Evolutionary conservation across 345 rosid genomes (phyloP), one percentile per base, ranked within the genome.

Genomic region (Noccaea caerulescens): DNA sequence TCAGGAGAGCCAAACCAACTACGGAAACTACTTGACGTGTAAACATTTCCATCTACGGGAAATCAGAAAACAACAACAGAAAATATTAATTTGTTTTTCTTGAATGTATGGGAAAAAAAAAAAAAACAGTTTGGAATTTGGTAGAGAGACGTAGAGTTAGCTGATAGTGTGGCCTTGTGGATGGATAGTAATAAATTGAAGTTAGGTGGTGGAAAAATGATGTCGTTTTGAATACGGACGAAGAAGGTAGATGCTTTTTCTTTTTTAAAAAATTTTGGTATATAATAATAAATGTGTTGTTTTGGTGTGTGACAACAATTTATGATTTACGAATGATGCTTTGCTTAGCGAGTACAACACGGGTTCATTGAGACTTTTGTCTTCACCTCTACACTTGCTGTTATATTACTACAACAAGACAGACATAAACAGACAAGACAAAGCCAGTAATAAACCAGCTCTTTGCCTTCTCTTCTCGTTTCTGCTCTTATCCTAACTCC

Each of bases 281-380:
- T 27, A 27, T 27, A n/a, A 9, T 39, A 25, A 37, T 39, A 51
- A 39, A 71, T 50, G 75, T 50, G 23, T 60, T 8, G 45, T 71
- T 71, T 51, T 41, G 75, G 53, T 70, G 10, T 38, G 52, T 50
- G 68, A 62, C 23, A 5, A 71, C 20, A 5, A 71, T 18, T 60
- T 60, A 71, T 32, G 53, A 60, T 5, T 57, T 58, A 37, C 23
- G 58, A 70, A 62, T 43, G 33, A 71, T 62, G 47, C 46, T 52
- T 71, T 71, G 55, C 62, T 36, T 62, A 46, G 11, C 76, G 56
- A 62, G 46, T 71, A 62, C 76, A 62, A 52, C 69, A 71, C 76
- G 76, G 55, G 69, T 71, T 71, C 14, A 42, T 62, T 62, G 30
- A 53, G 55, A 20, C n/a, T 10, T 53, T 52, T 71, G 66, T 62